These are phyloP conservation scores for Margaritispora aquatica DNA, from an alignment of 495 filamentous ascomycete genomes.

Conservation along the genomic window DNA sequence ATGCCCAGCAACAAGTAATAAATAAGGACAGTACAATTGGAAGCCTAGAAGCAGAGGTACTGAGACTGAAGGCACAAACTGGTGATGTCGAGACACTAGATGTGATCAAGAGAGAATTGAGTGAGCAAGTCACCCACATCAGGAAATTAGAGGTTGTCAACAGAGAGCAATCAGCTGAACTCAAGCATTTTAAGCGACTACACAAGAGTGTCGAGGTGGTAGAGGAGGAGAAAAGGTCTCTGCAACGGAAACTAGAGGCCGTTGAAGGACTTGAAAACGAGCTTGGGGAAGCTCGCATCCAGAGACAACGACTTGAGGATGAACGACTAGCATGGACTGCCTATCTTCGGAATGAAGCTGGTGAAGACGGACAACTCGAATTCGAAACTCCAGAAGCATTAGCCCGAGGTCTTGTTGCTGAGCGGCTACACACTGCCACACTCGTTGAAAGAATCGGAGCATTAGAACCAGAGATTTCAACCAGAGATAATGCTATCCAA, in stretches of 20 bases:
- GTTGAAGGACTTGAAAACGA: conserved; percentile 70
- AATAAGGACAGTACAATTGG: conserved; percentile 65
- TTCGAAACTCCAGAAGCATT: conserved; percentile 87
- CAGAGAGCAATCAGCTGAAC: conserved; percentile 70
- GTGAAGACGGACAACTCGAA: conserved; percentile 49
- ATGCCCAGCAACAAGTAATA: conserved; percentile 58
- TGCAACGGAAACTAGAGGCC: conserved; percentile 70
- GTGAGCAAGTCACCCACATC: conserved; percentile 85
- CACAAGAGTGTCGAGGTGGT: conserved; percentile 87
- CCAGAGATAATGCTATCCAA: conserved; percentile 74
- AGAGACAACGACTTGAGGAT: conserved; percentile 82
- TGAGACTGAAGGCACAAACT: conserved; percentile 74
- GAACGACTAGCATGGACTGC: conserved; percentile 82
- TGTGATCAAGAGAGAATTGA: conserved; percentile 77
- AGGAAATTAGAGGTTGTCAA: conserved; percentile 73
- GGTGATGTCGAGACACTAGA: conserved; percentile 77
- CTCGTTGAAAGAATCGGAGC: conserved; percentile 72
- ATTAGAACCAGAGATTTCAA: conserved; percentile 69
- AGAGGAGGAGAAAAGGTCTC: conserved; percentile 85
- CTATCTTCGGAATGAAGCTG: conserved; percentile 66
- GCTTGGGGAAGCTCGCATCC: conserved; percentile 69
- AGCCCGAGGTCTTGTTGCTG: conserved; percentile 73
- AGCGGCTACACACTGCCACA: conserved; percentile 70
- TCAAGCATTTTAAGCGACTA: conserved; percentile 70
- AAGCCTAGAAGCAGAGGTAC: conserved; percentile 71